Base-by-base conservation (phyloP, 2,329 filamentous ascomycete species). In the Trichoderma lentiforme region DNA sequence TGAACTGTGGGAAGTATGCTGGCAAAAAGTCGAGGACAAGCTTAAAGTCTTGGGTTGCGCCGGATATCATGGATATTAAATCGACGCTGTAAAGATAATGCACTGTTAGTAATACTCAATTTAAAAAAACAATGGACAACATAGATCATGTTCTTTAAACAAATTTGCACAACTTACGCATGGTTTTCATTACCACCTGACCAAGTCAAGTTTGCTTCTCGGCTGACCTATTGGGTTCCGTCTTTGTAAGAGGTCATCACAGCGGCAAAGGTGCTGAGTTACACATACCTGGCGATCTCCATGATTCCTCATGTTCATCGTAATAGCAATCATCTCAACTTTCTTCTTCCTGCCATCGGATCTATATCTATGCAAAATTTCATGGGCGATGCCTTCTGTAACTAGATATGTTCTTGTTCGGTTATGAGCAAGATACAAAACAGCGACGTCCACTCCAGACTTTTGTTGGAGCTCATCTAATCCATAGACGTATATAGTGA, bases 231-330 rank as follows among this genome's bases (percentile, higher is more conserved):
- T n/a, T 28, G 9, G 18, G 4, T 24, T 26, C n/a, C 21, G 3
- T 1, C 14, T 4, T 7, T 58, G 53, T 67, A 2, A 58, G 64
- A 2, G 30, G 28, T 14, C 43, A 21, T 14, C 32, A 34, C 36
- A 5, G 15, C 6, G 28, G n/a, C 6, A 26, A 4, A n/a, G 4
- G 11, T 34, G 15, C 24, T 15, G 1, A 8, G 8, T 28, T 2
- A 3, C n/a, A 21, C 21, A 15, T 58, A 43, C 51, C 15, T 58
- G 32, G 9, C 64, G 64, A 58, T 67, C 64, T 6, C 64, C 51
- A 57, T 67, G 64, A 15, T 67, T 58, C 12, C 64, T 67, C 64
- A 67, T 67, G n/a, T 67, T 57, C 51, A 67, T 67, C 4, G 51
- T 58, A 18, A 67, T n/a, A 4, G 64, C 64, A 43, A 58, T 67